A percentile compares a stretch with the other conserved stretches of the same genome.
These are phyloP conservation scores for Rhodamnia rubescens DNA, from an alignment of 345 rosid species.

Conservation along the genomic window DNA sequence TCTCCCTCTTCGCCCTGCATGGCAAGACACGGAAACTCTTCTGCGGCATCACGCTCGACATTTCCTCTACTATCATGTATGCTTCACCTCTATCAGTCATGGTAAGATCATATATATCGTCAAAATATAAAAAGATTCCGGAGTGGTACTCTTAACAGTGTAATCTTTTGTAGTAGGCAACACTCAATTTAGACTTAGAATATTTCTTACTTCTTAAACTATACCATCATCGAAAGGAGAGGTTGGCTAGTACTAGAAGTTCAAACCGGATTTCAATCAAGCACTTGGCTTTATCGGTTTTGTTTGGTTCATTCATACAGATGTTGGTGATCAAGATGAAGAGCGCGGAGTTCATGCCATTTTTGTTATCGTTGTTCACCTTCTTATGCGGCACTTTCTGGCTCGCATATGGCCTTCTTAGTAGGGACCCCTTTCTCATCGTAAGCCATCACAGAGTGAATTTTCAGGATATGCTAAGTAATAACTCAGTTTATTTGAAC, in stretches of 20 bases:
- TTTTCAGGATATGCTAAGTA: background rate
- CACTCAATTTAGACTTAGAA: background rate
- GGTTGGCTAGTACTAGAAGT: background rate
- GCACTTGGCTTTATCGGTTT: background rate
- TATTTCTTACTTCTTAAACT: background rate
- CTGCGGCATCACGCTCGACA: conserved; percentile 20
- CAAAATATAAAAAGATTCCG: background rate
- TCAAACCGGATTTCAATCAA: background rate
- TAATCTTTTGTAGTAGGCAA: background rate
- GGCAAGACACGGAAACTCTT: conserved; percentile 22
- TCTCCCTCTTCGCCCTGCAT: conserved; percentile 14
- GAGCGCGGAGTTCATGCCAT: conserved; percentile 37
- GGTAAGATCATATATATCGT: conserved; percentile 9
- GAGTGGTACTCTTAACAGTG: background rate
- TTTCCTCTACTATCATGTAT: conserved; percentile 27
- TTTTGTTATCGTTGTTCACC: conserved; percentile 22
- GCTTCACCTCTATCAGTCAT: conserved; percentile 29
- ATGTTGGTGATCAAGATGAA: conserved; percentile 24
- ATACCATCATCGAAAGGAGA: background rate
- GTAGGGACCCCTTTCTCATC: conserved; percentile 21
- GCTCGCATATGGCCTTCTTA: conserved; percentile 22
- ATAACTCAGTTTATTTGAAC: background rate
- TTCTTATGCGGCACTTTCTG: conserved; percentile 30
- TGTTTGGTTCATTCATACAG: conserved; percentile 1
- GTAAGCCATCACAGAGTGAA: conserved; percentile 11